Evolutionary conservation across 2,329 filamentous ascomycete species (phyloP), one percentile per base, ranked within the genome.

Genomic region (Cladophialophora immunda): DNA sequence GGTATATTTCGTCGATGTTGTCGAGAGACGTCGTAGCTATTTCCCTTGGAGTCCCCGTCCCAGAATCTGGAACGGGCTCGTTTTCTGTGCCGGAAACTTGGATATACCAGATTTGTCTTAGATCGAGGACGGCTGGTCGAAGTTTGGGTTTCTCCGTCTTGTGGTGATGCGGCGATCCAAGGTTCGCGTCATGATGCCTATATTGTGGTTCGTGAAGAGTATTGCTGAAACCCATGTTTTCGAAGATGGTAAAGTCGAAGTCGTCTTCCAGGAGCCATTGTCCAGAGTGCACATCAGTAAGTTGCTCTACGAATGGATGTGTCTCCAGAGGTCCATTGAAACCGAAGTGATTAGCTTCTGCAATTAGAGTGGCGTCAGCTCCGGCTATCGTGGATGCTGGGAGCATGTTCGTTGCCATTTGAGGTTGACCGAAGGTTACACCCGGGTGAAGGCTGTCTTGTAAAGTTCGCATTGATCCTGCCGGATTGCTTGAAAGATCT

Each of bases 261-360:
- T 68, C 58, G 17, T 65, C 53, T 34, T 58, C 57, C 9, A 68
- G 52, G 38, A 68, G 62, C 66, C 66, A 68, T 32, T 68, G 54
- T 13, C 50, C 52, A 7, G 66, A 65, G 27, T 52, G 32, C 13
- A 56, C 19, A 15, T 36, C 56, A 7, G 38, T 36, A 53, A 38
- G 22, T 38, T 13, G 38, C n/a, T 58, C 38, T 22, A 15, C 17
- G 29, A 54, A 58, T 17, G n/a, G 55, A 22, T 32, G 30, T 47
- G 45, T 8, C n/a, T 60, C 32, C 4, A 60, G 58, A 4, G 41
- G 29, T 13, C n/a, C 27, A 36, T 45, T 19, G 58, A 52, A 17
- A n/a, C 2, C 36, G 27, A 50, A 52, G 1, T 11, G n/a, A 29
- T 32, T 45, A 22, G 19, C 25, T 22, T 32, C 25, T 27, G 27